phyloP scores from a whole-genome alignment of 2,329 filamentous ascomycete genomes.

The Aspergillus cejpii region DNA sequence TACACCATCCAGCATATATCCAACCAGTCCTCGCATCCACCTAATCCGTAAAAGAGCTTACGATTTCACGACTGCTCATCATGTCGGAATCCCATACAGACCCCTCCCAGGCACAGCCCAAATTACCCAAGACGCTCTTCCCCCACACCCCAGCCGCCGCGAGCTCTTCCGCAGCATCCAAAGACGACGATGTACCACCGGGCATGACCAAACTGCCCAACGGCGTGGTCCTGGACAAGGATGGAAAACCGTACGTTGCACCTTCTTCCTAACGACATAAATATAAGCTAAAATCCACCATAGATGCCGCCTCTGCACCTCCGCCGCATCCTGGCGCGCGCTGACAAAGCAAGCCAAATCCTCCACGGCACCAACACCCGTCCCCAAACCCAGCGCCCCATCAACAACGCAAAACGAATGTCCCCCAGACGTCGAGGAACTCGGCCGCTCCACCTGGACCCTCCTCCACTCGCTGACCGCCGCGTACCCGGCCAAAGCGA shows the following conservation, averaged over 20 bases:
- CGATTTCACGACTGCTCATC: background rate
- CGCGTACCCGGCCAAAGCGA: conserved; percentile 68
- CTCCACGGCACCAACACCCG: conserved; percentile 29
- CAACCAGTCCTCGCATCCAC: background rate
- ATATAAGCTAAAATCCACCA: background rate
- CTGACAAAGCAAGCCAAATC: conserved; percentile 41
- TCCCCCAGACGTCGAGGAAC: conserved; percentile 78
- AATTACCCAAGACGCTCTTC: conserved; percentile 11
- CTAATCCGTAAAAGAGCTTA: background rate
- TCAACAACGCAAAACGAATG: conserved; percentile 51
- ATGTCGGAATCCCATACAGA: conserved; percentile 17
- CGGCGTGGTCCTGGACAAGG: conserved; percentile 46
- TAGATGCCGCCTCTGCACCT: conserved; percentile 47
- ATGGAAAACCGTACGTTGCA: conserved; percentile 44
- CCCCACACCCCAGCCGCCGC: conserved; percentile 9
- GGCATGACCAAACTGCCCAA: conserved; percentile 34
- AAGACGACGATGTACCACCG: conserved; percentile 17
- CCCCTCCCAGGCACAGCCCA: conserved; percentile 17
- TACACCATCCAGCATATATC: background rate
- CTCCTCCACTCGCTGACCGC: conserved; percentile 88
- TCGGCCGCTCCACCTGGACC: conserved; percentile 88
- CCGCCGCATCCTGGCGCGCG: conserved; percentile 42
- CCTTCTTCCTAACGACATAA: background rate
- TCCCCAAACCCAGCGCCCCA: background rate
- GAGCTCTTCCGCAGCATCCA: conserved; percentile 17